These are phyloP conservation scores for Chiua virens DNA, from an alignment of 768 basidiomycete genomes.

Conservation along the genomic window DNA sequence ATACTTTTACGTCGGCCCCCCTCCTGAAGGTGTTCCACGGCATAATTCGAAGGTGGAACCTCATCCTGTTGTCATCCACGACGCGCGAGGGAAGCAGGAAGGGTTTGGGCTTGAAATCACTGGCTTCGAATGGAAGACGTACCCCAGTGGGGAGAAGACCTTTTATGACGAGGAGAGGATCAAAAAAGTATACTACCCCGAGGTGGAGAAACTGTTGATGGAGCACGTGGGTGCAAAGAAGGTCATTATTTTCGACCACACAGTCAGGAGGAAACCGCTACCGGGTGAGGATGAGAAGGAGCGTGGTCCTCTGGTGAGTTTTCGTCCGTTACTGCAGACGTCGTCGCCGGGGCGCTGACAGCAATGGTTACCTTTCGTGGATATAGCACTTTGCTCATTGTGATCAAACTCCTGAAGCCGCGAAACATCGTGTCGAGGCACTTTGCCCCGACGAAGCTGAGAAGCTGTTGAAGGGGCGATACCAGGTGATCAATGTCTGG, in stretches of 20 bases:
- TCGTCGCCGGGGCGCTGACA: too few relatives aligned
- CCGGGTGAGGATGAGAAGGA: too few relatives aligned
- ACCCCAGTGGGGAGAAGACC: constrained; percentile 33
- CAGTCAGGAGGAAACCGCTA: constrained; percentile 27
- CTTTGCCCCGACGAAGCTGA: constrained; percentile 41
- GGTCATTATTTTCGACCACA: constrained; percentile 44
- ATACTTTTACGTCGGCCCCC: constrained; percentile 30
- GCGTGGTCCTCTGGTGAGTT: too few relatives aligned
- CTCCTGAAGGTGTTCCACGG: constrained; percentile 22
- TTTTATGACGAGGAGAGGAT: constrained; percentile 39
- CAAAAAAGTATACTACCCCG: constrained; percentile 36
- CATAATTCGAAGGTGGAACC: constrained; percentile 23
- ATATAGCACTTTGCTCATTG: constrained; percentile 40
- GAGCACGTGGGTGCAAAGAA: constrained; percentile 34
- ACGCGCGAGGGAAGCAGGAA: constrained; percentile 30
- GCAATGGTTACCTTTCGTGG: too few relatives aligned
- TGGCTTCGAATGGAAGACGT: constrained; percentile 40
- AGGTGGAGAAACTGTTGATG: constrained; percentile 40
- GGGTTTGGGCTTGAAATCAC: constrained; percentile 31
- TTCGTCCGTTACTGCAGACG: too few relatives aligned
- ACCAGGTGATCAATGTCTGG: constrained; percentile 46
- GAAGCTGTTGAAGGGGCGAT: constrained; percentile 37
- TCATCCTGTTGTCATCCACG: constrained; percentile 19
- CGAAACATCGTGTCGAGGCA: constrained; percentile 32
- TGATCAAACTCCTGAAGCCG: constrained; percentile 40